Evolutionary conservation across 495 filamentous ascomycete species (phyloP), one percentile per base, ranked within the genome.

Genomic region (Hapsidospora chrysogenum): DNA sequence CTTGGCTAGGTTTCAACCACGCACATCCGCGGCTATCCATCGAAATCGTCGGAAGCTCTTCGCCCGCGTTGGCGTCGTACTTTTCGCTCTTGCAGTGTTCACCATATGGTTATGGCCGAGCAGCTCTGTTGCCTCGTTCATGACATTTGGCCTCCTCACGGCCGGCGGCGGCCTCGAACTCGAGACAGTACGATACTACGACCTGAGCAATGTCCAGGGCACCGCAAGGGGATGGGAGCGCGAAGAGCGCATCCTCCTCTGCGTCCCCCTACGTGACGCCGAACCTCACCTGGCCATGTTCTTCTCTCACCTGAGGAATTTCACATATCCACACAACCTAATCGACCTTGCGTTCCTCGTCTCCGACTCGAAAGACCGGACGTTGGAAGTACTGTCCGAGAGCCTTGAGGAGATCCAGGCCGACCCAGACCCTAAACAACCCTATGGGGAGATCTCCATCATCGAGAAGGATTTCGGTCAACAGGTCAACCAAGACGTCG

Each of bases 391-490:
- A 35, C 66, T 99, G 28, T 66, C 74, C 14, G 57, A 76, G 34
- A 72, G 79, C 45, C 64, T 96, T 27, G 68, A 75, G 33, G 77
- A 79, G 20, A 60, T 95, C n/a, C 92, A 96, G 52, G 75, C 71
- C 20, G 69, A 84, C 36, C 54, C 68, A 18, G 80, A 94, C 44
- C 73, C 76, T 7, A 74, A 69, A 36, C 71, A 80, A 56, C 71
- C 76, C n/a, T 99, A 80, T 52, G 92, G 92, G 28, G 92, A 99
- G 60, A 87, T 99, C 37, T 92, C 82, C 0, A 85, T 99, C 37
- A 85, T 99, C 40, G 82, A 96, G 61, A 99, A 99, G 57, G 89
- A 99, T 53, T 99, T 99, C 54, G 92, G 92, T 2, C 92, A 99
- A 51, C 85, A 86, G 51, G 89, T 99, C 37, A 83, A 89, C 41